Base-by-base conservation (phyloP, 352 stramenopile species). In the Pythium rhizo-oryzae region DNA sequence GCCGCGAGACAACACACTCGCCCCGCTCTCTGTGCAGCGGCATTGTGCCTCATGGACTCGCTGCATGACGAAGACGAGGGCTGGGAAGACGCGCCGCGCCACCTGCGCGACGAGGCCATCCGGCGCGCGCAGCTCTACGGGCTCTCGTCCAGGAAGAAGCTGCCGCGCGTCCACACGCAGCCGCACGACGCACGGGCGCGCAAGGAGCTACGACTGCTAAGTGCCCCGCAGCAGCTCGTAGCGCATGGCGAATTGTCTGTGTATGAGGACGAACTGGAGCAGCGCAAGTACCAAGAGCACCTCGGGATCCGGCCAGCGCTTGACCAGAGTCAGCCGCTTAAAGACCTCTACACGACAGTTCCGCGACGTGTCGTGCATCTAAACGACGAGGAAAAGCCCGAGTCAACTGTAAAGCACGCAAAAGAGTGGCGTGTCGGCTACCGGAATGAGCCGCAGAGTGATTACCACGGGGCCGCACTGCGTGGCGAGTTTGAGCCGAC, bases 271-370 rank as follows among this genome's bases (percentile, higher is more conserved):
- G 80, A 85, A 37, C 60, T 87, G n/a, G 74, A 83, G 30, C 73
- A 81, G 46, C 73, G 71, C 35, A 91, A 89, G 61, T 74, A 88
- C 68, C 79, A 72, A 37, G 77, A 84, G 33, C 63, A 85, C 8
- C 58, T 77, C 2, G 76, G 81, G 0, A 72, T 78, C 30, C 74
- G 82, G 3, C 82, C 82, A 11, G 73, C 82, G 8, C 43, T 88
- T 47, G 82, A 91, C 65, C 75, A 70, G 4, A 83, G 83, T 24
- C 71, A 84, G 16, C 58, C 51, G 2, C 53, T 87, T 8, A 65
- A 69, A n/a, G 82, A 87, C 46, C 77, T 91, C 9, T 70, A 69
- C 37, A 76, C 82, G 15, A 89, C 82, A 0, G 81, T 88, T 1
- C 70, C 80, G 7, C 84, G 74, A 33, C 79, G 78, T 15, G 51